Percentiles rank a stretch among this genome's conserved stretches.
These are phyloP conservation scores for Colletotrichum higginsianum DNA, from an alignment of 2,329 filamentous ascomycete genomes.

Conservation along the genomic window DNA sequence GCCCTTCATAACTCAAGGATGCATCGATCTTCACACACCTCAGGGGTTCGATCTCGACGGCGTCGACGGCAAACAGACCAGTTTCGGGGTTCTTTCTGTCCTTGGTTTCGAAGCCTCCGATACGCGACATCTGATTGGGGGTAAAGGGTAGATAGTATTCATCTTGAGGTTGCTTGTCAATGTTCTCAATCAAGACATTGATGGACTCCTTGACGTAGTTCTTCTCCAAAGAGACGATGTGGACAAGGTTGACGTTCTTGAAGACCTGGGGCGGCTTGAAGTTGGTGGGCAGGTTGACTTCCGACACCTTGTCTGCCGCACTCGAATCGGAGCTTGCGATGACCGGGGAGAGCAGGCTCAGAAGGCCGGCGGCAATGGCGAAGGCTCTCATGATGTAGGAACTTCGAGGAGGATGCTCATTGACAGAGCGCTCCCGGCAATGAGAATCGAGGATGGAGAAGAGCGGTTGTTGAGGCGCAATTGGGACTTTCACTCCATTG, in stretches of 20 bases:
- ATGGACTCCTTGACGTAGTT: constrained; percentile 90
- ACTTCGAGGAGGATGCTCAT: constrained; percentile 47
- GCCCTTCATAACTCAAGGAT: constrained; percentile 6
- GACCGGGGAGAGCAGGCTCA: constrained; percentile 69
- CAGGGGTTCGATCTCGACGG: constrained; percentile 74
- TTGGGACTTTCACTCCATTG: constrained; percentile 44
- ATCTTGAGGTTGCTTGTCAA: constrained; percentile 81
- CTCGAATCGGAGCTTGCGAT: constrained; percentile 56
- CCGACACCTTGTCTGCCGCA: constrained; percentile 62
- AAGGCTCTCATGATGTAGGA: constrained; percentile 61
- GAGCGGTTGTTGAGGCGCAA: constrained; percentile 38
- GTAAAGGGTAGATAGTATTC: constrained; percentile 95
- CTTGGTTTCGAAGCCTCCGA: constrained; percentile 91
- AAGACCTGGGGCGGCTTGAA: constrained; percentile 93
- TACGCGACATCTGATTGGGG: constrained; percentile 78
- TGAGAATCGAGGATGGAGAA: constrained; percentile 39
- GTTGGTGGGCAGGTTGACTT: constrained; percentile 71
- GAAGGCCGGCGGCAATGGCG: constrained; percentile 69
- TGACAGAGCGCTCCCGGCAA: constrained; percentile 45
- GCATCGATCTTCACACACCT: constrained; percentile 60
- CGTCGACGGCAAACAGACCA: constrained; percentile 77
- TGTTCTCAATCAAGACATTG: constrained; percentile 95
- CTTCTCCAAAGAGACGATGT: constrained; percentile 93
- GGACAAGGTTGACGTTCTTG: constrained; percentile 92
- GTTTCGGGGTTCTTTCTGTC: constrained; percentile 86